Percentiles rank a stretch among this genome's conserved stretches.
Conservation (phyloP, 2,329 filamentous ascomycete genomes). For the Paecilomyces variotii region DNA sequence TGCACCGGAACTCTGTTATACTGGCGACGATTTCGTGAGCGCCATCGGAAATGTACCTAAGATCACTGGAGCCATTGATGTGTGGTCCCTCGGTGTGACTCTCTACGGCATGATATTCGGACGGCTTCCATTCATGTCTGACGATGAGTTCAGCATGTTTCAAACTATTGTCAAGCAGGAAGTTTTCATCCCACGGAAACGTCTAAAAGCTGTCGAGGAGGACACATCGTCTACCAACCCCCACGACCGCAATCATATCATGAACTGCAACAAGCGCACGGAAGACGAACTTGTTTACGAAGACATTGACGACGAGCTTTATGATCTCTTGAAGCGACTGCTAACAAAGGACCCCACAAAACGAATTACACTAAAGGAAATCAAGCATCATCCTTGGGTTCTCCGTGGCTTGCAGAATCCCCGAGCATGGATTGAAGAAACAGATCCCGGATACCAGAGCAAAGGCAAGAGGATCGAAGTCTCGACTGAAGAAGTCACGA, state of each 20-base stretch:
- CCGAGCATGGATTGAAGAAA: slow-evolving; percentile 82
- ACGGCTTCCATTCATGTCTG: slow-evolving; percentile 84
- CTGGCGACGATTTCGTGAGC: slow-evolving; percentile 55
- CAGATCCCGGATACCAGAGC: slow-evolving; percentile 70
- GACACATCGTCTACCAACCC: slow-evolving; percentile 39
- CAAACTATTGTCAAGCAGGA: slow-evolving; percentile 84
- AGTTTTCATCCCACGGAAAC: slow-evolving; percentile 76
- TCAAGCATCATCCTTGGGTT: slow-evolving; percentile 92
- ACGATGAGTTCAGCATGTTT: slow-evolving; percentile 89
- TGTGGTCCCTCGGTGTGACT: slow-evolving; percentile 95
- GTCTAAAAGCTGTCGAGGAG: slow-evolving; percentile 63
- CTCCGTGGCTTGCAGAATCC: slow-evolving; percentile 67
- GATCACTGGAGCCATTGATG: slow-evolving; percentile 88
- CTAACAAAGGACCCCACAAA: slow-evolving; percentile 82
- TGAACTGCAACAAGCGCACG: slow-evolving; percentile 60
- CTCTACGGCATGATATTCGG: slow-evolving; percentile 93
- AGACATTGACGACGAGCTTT: slow-evolving; percentile 69
- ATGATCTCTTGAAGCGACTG: slow-evolving; percentile 70
- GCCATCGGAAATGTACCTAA: slow-evolving; percentile 53
- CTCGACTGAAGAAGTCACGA: slow-evolving; percentile 80
- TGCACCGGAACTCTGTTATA: slow-evolving; percentile 90
- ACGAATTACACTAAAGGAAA: slow-evolving; percentile 80
- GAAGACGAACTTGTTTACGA: slow-evolving; percentile 79
- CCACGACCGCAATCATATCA: slow-evolving; percentile 41
- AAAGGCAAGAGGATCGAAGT: slow-evolving; percentile 84